Conservation (phyloP, 345 rosid species). For the Euclidium syriacum region DNA sequence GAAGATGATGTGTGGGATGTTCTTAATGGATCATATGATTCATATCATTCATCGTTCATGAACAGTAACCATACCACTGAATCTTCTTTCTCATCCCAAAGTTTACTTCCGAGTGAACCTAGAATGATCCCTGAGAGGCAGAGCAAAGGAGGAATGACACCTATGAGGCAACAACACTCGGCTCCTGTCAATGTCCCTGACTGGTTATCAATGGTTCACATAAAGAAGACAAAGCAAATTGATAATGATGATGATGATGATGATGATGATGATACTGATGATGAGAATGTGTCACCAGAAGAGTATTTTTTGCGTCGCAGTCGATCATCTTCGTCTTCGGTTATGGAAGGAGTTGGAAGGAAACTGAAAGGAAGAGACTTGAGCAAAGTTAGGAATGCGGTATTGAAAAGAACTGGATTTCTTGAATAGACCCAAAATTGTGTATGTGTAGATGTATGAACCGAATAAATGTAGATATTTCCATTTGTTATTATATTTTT, state of each 20-base stretch:
- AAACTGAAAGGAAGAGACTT: slow-evolving; percentile 83
- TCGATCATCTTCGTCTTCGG: slow-evolving; percentile 62
- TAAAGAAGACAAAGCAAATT: slow-evolving; percentile 33
- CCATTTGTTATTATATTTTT: background rate
- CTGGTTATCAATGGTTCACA: slow-evolving; percentile 54
- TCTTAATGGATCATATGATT: slow-evolving; percentile 35
- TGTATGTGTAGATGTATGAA: background rate
- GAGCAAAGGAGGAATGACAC: slow-evolving; percentile 26
- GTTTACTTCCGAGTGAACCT: slow-evolving; percentile 38
- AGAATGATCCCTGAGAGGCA: slow-evolving; percentile 49
- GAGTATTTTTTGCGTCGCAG: slow-evolving; percentile 59
- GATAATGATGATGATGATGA: slow-evolving; percentile 2
- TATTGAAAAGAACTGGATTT: slow-evolving; percentile 75
- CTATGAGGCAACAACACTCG: slow-evolving; percentile 38
- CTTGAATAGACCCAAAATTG: slow-evolving; percentile 40
- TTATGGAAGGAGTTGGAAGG: slow-evolving; percentile 81
- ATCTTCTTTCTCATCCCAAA: slow-evolving; percentile 27
- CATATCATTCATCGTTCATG: slow-evolving; percentile 26
- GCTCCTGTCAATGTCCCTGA: slow-evolving; percentile 69
- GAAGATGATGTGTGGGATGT: slow-evolving; percentile 50
- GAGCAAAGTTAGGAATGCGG: slow-evolving; percentile 67
- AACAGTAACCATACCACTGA: slow-evolving; percentile 19
- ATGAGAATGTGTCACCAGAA: slow-evolving; percentile 59
- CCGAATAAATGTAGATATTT: background rate
- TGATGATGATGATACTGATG: slow-evolving; percentile 19